Evolutionary conservation across 495 filamentous ascomycete genomes (phyloP).

Genomic region (Daldinia childiae): DNA sequence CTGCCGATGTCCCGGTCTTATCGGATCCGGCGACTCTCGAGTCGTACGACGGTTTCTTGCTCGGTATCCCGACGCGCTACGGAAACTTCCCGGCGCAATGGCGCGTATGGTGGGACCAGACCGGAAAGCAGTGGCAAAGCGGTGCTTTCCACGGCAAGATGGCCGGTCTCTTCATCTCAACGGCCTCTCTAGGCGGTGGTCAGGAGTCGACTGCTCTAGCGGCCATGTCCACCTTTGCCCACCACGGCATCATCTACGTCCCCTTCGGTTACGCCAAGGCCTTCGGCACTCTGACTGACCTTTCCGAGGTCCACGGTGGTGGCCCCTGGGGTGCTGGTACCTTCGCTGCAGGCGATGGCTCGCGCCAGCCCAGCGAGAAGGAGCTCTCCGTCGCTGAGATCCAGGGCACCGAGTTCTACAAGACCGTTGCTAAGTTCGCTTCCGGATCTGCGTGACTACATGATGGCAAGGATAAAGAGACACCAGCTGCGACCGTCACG

Average conservation of each 20-base stretch:
- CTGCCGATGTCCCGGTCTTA: constrained; percentile 69
- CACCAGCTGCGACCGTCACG: background rate
- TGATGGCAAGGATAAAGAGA: constrained; percentile 56
- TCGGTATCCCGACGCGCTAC: constrained; percentile 97
- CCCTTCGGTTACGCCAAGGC: constrained; percentile 90
- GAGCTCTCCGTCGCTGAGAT: constrained; percentile 81
- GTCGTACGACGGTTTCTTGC: constrained; percentile 87
- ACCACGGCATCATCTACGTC: constrained; percentile 96
- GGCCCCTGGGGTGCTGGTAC: constrained; percentile 95
- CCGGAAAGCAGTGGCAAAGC: constrained; percentile 73
- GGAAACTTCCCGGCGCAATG: constrained; percentile 98
- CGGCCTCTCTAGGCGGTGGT: constrained; percentile 83
- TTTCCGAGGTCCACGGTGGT: constrained; percentile 83
- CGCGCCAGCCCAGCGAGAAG: constrained; percentile 74
- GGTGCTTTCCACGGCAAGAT: constrained; percentile 91
- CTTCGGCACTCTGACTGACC: constrained; percentile 72
- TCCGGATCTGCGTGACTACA: constrained; percentile 81
- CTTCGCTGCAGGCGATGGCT: constrained; percentile 81
- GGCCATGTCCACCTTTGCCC: constrained; percentile 85
- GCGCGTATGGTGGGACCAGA: constrained; percentile 88
- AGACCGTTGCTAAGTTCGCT: constrained; percentile 70
- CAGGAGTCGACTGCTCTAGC: constrained; percentile 89
- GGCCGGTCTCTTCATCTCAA: constrained; percentile 90
- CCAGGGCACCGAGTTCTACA: constrained; percentile 90
- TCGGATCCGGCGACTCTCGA: constrained; percentile 71